Evolutionary conservation across 176 grass and related monocot species (phyloP).

Genomic region (Musa beccarii): DNA sequence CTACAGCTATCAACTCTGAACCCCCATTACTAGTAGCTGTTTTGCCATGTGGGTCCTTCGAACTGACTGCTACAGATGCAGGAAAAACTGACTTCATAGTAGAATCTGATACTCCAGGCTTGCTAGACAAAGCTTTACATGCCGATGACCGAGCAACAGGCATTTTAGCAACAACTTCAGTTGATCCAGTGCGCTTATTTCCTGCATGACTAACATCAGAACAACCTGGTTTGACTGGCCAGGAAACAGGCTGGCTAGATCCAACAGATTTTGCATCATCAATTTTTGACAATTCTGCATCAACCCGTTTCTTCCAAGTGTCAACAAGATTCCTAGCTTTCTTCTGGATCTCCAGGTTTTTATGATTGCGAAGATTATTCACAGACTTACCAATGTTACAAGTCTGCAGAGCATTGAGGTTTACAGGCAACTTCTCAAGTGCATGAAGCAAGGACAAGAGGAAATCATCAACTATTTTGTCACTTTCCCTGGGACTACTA

Average conservation of each 20-base stretch:
- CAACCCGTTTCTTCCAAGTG: conserved; percentile 74
- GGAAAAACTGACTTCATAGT: conserved; percentile 22
- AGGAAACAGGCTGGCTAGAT: conserved; percentile 39
- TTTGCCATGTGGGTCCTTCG: conserved; percentile 36
- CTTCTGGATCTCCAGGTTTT: conserved; percentile 54
- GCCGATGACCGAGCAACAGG: conserved; percentile 14
- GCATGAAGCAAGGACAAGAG: conserved; percentile 47
- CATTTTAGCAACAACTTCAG: conserved; percentile 34
- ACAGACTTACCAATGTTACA: conserved; percentile 67
- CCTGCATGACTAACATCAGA: conserved; percentile 36
- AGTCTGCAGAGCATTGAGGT: conserved; percentile 49
- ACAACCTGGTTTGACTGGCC: conserved; percentile 42
- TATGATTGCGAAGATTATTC: conserved; percentile 50
- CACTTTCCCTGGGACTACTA: conserved; percentile 66
- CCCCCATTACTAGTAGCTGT: conserved; percentile 23
- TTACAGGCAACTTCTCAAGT: conserved; percentile 52
- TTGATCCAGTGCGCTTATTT: conserved; percentile 34
- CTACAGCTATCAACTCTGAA: conserved; percentile 18
- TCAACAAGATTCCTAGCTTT: conserved; percentile 59
- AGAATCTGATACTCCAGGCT: conserved; percentile 27
- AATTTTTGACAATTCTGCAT: conserved; percentile 50
- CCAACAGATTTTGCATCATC: conserved; percentile 38
- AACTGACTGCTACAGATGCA: conserved; percentile 16
- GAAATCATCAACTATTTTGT: conserved; percentile 53
- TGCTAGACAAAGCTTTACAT: conserved; percentile 25